These are phyloP conservation scores for Cytospora paraplurivora DNA, from an alignment of 2,329 filamentous ascomycete species.

Conservation along the genomic window DNA sequence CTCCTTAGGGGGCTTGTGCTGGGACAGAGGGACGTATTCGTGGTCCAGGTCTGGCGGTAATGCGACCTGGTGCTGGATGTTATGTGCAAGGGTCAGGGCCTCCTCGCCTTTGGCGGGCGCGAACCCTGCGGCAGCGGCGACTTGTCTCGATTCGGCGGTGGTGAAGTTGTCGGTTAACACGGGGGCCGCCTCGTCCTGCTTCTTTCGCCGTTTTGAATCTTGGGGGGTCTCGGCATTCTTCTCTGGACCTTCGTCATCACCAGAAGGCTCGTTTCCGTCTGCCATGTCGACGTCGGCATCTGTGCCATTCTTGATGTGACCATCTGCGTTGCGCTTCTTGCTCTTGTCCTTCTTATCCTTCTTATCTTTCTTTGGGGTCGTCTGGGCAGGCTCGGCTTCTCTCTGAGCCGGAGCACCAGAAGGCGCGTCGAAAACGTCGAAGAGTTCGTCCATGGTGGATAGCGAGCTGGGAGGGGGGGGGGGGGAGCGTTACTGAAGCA, in stretches of 20 bases:
- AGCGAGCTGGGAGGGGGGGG: background rate
- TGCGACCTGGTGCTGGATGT: constrained; percentile 97
- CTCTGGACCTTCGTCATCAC: constrained; percentile 39
- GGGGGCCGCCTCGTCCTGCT: constrained; percentile 69
- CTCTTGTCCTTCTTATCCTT: constrained; percentile 59
- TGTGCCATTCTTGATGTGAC: constrained; percentile 65
- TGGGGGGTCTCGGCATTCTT: constrained; percentile 46
- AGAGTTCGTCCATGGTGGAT: constrained; percentile 71
- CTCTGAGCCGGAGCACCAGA: background rate
- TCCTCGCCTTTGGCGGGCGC: constrained; percentile 62
- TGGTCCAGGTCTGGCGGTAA: constrained; percentile 92
- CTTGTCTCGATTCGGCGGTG: constrained; percentile 89
- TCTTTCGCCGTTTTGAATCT: constrained; percentile 64
- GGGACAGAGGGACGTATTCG: constrained; percentile 90
- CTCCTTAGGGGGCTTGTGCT: constrained; percentile 86
- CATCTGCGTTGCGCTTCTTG: constrained; percentile 87
- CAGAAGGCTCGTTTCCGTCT: constrained; percentile 46
- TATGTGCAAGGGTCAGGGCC: constrained; percentile 83
- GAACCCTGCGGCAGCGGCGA: constrained; percentile 76
- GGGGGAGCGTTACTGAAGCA: background rate
- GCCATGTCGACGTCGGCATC: constrained; percentile 47
- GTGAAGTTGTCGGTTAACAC: constrained; percentile 93
- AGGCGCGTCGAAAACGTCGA: constrained; percentile 77
- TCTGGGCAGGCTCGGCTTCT: constrained; percentile 33
- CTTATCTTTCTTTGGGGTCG: constrained; percentile 40